Conservation (phyloP, 305 asterid genomes). For the Fraxinus albicans region DNA sequence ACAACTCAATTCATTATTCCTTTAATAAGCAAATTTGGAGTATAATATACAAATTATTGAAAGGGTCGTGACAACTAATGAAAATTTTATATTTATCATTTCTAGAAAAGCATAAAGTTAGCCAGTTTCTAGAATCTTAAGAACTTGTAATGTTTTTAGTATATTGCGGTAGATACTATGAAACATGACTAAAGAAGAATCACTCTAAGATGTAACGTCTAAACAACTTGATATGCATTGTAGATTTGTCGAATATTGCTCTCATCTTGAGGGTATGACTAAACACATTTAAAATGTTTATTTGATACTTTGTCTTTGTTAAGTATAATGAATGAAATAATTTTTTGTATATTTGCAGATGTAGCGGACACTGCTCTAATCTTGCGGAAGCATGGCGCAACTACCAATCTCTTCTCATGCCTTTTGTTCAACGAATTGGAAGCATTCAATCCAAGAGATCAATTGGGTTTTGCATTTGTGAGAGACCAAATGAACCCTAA, state of each 20-base stretch:
- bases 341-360: constrained; percentile 41
- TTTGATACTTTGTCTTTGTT: background rate
- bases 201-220: background rate
- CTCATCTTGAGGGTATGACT: background rate
- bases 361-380: constrained; percentile 86
- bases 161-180: background rate
- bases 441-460: constrained; percentile 89
- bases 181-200: background rate
- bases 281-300: background rate
- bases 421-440: constrained; percentile 83
- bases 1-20: background rate
- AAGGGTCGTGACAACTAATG: background rate
- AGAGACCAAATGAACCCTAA: constrained; percentile 76
- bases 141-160: background rate
- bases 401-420: constrained; percentile 65
- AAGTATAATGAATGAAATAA: background rate
- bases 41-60: background rate
- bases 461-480: constrained; percentile 76
- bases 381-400: constrained; percentile 57
- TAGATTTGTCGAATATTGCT: background rate
- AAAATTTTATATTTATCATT: background rate
- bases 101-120: background rate
- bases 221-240: background rate
- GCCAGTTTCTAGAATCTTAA: background rate
- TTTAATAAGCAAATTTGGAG: background rate